A percentile compares a stretch with the other conserved stretches of the same genome.
These are phyloP conservation scores for Jackrogersella multiformis DNA, from an alignment of 495 filamentous ascomycete species.

Conservation along the genomic window DNA sequence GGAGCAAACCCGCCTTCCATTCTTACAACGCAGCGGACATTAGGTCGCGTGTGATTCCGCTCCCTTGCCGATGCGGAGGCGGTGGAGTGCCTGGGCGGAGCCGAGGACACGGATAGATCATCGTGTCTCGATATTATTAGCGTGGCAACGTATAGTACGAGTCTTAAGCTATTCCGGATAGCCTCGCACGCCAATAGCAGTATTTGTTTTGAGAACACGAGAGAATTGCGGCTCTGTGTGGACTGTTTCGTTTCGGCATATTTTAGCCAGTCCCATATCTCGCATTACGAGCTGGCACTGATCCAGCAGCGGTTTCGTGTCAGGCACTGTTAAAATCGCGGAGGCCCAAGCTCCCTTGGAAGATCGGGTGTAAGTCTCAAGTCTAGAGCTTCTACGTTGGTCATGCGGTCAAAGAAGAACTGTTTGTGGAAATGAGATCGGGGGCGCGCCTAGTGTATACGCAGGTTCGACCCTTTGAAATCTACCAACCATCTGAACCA, in stretches of 20 bases:
- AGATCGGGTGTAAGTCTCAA: too few relatives aligned
- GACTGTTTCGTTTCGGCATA: slow-evolving; percentile 21
- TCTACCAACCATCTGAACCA: slow-evolving; percentile 14
- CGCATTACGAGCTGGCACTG: slow-evolving; percentile 10
- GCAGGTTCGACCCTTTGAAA: slow-evolving; percentile 7
- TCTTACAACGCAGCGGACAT: slow-evolving; percentile 36
- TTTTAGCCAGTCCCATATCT: slow-evolving; percentile 23
- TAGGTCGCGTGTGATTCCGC: slow-evolving; percentile 22
- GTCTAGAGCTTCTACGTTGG: background rate
- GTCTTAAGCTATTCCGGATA: slow-evolving; percentile 19
- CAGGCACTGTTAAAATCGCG: slow-evolving; percentile 6
- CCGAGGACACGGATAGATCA: slow-evolving; percentile 34
- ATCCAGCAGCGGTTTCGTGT: slow-evolving; percentile 23
- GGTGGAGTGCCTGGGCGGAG: slow-evolving; percentile 37
- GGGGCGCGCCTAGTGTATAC: background rate
- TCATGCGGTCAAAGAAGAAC: background rate
- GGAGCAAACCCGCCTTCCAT: slow-evolving; percentile 14
- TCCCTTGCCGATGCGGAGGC: slow-evolving; percentile 36
- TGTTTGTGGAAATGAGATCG: slow-evolving; percentile 7
- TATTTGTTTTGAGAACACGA: slow-evolving; percentile 22
- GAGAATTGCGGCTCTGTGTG: slow-evolving; percentile 37
- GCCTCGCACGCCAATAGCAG: slow-evolving; percentile 15
- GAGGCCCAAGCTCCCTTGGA: background rate
- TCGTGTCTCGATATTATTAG: slow-evolving; percentile 44
- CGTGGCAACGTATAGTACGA: slow-evolving; percentile 23